Base-by-base conservation (phyloP, 148 eudicot species). In the Chenopodium berlandieri region DNA sequence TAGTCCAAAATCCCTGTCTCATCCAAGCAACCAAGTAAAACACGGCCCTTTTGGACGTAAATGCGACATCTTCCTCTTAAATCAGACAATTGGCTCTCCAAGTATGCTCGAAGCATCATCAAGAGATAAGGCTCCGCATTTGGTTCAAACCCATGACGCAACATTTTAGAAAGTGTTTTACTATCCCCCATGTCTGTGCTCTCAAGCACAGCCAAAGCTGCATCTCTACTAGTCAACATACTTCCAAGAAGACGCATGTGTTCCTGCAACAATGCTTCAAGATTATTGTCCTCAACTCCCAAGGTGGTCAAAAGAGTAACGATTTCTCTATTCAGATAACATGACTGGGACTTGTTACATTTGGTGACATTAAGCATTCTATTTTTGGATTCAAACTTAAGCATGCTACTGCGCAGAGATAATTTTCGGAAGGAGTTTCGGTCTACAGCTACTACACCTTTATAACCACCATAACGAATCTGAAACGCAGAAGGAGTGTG, bases 401-500 rank as follows among this genome's bases (percentile, higher is more conserved):
- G 93, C 99, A 96, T 96, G 83, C 99, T 96, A 79, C 90, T 80
- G 23, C 99, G 92, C 17, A 96, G 81, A 44, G 98, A 90, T 20
- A 96, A 83, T 83, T 96, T 96, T 50, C 91, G 82, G 82, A 86
- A 96, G 75, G 95, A 94, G 73, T 89, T 89, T 8, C 93, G 89
- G 76, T 94, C 97, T 71, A 96, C 99, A 30, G 93, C 95, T 81
- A 96, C 86, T 27, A 96, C 97, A 65, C 99, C 99, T 86, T 96
- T 96, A 82, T 96, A 94, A 64, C 99, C 99, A 77, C 99, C 99
- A 77, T 92, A 96, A 17, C 99, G 90, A 75, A 96, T 96, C 76
- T 96, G 99, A 85, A 94, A 96, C 10, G 98, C 99, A 0, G 99
- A 94, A 4, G 99, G 99, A n/a, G 89, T 87, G 56, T 88, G 85